phyloP scores from a whole-genome alignment of 768 basidiomycete species.

The Filobasidium floriforme region DNA sequence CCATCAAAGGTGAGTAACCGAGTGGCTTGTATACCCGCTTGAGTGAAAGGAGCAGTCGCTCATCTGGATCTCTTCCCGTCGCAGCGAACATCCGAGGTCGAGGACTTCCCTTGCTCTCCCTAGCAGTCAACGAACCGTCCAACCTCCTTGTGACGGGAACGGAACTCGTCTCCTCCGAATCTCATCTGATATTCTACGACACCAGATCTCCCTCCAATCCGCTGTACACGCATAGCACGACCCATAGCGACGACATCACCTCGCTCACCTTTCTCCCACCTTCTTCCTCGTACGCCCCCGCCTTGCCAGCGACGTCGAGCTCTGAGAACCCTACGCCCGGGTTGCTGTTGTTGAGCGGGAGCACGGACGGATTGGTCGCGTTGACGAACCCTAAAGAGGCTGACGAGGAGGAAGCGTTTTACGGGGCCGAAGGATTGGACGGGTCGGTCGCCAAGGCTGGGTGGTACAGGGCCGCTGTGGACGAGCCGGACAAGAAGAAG shows the following conservation, averaged over 20 bases:
- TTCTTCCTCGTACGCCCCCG: conserved; percentile 30
- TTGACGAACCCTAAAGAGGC: conserved; percentile 50
- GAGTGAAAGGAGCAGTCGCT: neutral
- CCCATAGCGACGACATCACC: conserved; percentile 90
- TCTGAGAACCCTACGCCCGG: conserved; percentile 37
- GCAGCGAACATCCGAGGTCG: conserved; percentile 34
- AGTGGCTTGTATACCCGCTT: neutral
- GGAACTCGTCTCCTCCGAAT: conserved; percentile 71
- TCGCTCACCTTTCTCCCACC: conserved; percentile 55
- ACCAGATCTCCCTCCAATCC: conserved; percentile 66
- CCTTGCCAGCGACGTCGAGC: conserved; percentile 23
- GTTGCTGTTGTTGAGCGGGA: conserved; percentile 64
- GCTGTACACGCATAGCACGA: conserved; percentile 67
- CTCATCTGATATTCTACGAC: conserved; percentile 68
- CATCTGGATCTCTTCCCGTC: neutral
- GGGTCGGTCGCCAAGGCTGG: conserved; percentile 56
- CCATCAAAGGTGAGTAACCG: conserved; percentile 36
- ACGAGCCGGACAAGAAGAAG: conserved; percentile 27
- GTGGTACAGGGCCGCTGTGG: conserved; percentile 61
- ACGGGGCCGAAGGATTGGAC: conserved; percentile 75
- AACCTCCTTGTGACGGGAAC: conserved; percentile 72
- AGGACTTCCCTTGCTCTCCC: conserved; percentile 34
- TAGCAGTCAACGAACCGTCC: conserved; percentile 35
- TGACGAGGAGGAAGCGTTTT: conserved; percentile 79
- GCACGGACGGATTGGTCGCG: conserved; percentile 74